phyloP scores from a whole-genome alignment of 2,329 filamentous ascomycete species.

The Tetracladium maxilliforme region DNA sequence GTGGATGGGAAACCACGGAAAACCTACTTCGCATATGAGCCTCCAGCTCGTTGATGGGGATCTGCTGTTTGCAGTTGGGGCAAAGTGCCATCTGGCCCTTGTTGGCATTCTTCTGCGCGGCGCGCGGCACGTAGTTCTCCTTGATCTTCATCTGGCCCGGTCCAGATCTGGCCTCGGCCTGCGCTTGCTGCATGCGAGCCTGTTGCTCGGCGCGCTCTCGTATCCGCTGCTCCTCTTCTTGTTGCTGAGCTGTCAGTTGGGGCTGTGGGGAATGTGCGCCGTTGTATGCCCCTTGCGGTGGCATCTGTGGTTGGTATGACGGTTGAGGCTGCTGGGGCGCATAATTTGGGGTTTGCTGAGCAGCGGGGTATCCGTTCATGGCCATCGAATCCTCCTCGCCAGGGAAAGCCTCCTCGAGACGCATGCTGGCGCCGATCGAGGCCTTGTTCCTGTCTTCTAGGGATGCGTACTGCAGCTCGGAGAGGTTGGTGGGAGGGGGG shows the following conservation, averaged over 20 bases:
- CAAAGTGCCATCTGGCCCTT: slow-evolving; percentile 63
- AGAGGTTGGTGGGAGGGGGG: slow-evolving; percentile 75
- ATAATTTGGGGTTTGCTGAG: slow-evolving; percentile 35
- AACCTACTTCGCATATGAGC: slow-evolving; percentile 75
- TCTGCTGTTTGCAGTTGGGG: slow-evolving; percentile 84
- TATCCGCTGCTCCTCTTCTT: slow-evolving; percentile 49
- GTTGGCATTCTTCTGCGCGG: slow-evolving; percentile 56
- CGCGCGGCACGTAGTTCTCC: slow-evolving; percentile 81
- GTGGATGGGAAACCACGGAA: neutral
- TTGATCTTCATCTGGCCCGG: slow-evolving; percentile 70
- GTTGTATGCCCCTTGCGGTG: slow-evolving; percentile 18
- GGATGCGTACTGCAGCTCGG: slow-evolving; percentile 85
- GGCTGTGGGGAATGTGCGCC: slow-evolving; percentile 5
- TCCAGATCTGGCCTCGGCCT: slow-evolving; percentile 59
- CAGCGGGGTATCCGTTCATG: too few species aligned
- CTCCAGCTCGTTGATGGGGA: slow-evolving; percentile 75
- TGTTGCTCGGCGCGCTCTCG: slow-evolving; percentile 46
- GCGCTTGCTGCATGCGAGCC: slow-evolving; percentile 56
- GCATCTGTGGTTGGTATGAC: slow-evolving; percentile 15
- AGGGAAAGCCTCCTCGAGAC: slow-evolving; percentile 92
- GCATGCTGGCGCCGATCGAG: slow-evolving; percentile 65
- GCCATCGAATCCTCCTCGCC: slow-evolving; percentile 60
- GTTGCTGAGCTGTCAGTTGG: slow-evolving; percentile 27
- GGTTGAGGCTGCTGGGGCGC: slow-evolving; percentile 15
- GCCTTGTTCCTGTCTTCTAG: slow-evolving; percentile 90